Evolutionary conservation across 2,329 filamentous ascomycete species (phyloP), one percentile per base, ranked within the genome.

Genomic region (Botryosphaeria dothidea): DNA sequence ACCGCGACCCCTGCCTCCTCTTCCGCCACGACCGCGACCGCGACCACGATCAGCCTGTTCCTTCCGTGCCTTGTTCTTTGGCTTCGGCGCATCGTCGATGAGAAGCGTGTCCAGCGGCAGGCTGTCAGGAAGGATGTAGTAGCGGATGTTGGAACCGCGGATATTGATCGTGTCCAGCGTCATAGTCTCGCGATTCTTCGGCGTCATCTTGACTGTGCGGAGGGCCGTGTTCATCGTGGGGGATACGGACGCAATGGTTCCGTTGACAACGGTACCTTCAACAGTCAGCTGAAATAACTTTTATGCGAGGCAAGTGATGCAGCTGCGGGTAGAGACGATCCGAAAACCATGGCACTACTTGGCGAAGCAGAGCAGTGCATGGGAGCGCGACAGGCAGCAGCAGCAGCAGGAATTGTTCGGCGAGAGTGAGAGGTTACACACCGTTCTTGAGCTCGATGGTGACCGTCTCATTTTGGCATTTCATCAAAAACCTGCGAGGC

Each of bases 41-140:
- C 72, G 74, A 49, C 74, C 74, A 64, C 77, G 74, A 66, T 87
- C 86, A 34, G 85, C 82, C 6, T 80, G 85, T 82, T 98, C 95
- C 85, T 99, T 99, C 76, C 94, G 88, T 27, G 95, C 94, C 88
- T 99, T 99, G 83, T 99, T 99, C 90, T 98, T 98, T 67, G 95
- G 94, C 85, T 99, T 99, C 60, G 94, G 93, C 73, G 92, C 89
- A 81, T 99, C 95, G 78, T 99, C 95, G 71, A 99, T 93, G 68
- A 99, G 86, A 62, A 99, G 86, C 45, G 94, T 97, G 80, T 99
- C 95, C 69, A 99, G 86, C 43, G 94, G 94, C 73, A 99, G 86
- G 68, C 92, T 95, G 82, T 99, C 95, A 65, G 95, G 95, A 11
- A 99, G 90, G 77, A 99, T 97, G 78, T 91, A 94, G 82, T 97